Percentiles rank a stretch among this genome's conserved stretches.
phyloP scores from a whole-genome alignment of 1,284 basidiomycete genomes.

The Trametes hirsuta region DNA sequence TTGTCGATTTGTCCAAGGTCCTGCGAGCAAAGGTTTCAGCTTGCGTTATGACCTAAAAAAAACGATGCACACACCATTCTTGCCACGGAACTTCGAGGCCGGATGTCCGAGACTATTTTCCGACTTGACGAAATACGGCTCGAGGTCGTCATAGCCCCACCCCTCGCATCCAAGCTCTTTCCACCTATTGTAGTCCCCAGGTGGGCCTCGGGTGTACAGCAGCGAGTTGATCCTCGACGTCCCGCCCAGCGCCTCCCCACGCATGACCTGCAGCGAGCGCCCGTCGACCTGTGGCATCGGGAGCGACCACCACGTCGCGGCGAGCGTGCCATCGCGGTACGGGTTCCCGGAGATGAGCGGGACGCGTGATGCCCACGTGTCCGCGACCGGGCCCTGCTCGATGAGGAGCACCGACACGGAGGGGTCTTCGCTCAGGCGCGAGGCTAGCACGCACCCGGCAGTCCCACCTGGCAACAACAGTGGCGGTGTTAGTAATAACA shows the following conservation, averaged over 20 bases:
- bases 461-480: conserved; percentile 33
- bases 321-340: conserved; percentile 12
- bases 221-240: conserved; percentile 47
- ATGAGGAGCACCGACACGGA: conserved; percentile 35
- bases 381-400: conserved; percentile 37
- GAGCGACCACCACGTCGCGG: conserved; percentile 32
- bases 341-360: conserved; percentile 40
- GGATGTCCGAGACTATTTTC: conserved; percentile 28
- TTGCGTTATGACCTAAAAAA: not conserved
- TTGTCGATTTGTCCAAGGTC: conserved; percentile 16
- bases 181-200: conserved; percentile 45
- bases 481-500: not conserved
- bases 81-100: conserved; percentile 14
- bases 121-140: conserved; percentile 41
- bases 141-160: conserved; percentile 42
- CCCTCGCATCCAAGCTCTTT: conserved; percentile 35
- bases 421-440: conserved; percentile 35
- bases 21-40: not conserved
- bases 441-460: conserved; percentile 41
- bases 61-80: conserved; percentile 17
- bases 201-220: conserved; percentile 40
- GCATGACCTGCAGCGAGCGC: conserved; percentile 35
- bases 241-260: conserved; percentile 47
- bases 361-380: conserved; percentile 39
- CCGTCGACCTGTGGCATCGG: conserved; percentile 28